These are phyloP conservation scores for Leptodontidium sp. DNA, from an alignment of 2,329 filamentous ascomycete species.

Conservation along the genomic window DNA sequence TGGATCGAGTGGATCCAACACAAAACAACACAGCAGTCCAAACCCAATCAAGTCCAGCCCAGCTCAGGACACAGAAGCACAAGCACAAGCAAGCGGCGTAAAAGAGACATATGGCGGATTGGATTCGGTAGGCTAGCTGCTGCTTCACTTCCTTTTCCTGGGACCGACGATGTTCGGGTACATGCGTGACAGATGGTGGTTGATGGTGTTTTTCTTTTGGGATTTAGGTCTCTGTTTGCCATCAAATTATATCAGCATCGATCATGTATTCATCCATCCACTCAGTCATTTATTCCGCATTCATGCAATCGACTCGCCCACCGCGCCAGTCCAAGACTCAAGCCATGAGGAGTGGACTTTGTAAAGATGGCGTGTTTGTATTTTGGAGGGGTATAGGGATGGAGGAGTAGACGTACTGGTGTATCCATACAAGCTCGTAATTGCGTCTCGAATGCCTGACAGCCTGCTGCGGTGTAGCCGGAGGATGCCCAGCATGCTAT, in stretches of 20 bases:
- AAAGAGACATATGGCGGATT: not conserved
- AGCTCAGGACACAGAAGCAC: too few species aligned
- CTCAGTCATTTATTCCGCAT: not conserved
- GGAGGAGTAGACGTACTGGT: conserved; percentile 60
- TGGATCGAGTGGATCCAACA: too few species aligned
- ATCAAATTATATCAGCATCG: not conserved
- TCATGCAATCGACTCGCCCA: too few species aligned
- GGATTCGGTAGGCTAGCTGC: not conserved
- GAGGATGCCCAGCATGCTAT: conserved; percentile 86
- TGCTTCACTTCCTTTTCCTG: conserved; percentile 65
- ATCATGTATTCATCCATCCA: not conserved
- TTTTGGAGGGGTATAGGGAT: not conserved
- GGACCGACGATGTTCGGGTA: conserved; percentile 77
- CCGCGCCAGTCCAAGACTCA: too few species aligned
- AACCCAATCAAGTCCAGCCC: too few species aligned
- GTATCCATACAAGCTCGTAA: conserved; percentile 82
- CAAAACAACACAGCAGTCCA: too few species aligned
- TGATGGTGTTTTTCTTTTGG: conserved; percentile 80
- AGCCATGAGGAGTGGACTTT: too few species aligned
- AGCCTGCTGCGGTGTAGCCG: conserved; percentile 70
- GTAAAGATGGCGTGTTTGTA: not conserved
- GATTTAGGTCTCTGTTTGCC: conserved; percentile 59
- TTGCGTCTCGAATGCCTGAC: conserved; percentile 65
- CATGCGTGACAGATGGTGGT: conserved; percentile 86
- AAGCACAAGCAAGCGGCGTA: too few species aligned